Conservation (phyloP, 768 basidiomycete genomes). For the Leccinum aurantiacum region DNA sequence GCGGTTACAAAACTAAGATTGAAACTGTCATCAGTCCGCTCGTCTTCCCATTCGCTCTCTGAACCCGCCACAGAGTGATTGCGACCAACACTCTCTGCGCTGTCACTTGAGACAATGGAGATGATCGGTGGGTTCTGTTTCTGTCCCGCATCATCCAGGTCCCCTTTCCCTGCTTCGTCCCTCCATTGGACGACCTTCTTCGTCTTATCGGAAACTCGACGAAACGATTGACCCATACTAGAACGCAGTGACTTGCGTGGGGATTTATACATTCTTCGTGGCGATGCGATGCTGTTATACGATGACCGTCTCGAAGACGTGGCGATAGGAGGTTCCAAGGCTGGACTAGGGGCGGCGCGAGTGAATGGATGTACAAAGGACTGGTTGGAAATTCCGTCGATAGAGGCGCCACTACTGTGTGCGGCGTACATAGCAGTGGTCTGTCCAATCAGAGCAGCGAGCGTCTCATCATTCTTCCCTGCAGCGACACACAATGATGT, state of each 20-base stretch:
- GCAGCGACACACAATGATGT: slow-evolving; percentile 52
- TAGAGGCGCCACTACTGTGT: slow-evolving; percentile 33
- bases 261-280: slow-evolving; percentile 52
- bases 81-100: slow-evolving; percentile 30
- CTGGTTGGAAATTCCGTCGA: slow-evolving; percentile 55
- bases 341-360: slow-evolving; percentile 49
- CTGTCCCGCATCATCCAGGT: slow-evolving; percentile 62
- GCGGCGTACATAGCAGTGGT: slow-evolving; percentile 60
- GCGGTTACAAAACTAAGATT: slow-evolving; percentile 50
- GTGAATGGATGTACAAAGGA: slow-evolving; percentile 41
- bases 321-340: slow-evolving; percentile 41
- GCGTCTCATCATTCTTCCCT: slow-evolving; percentile 68
- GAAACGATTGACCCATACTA: slow-evolving; percentile 59
- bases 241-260: slow-evolving; percentile 76
- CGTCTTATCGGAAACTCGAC: slow-evolving; percentile 64
- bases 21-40: slow-evolving; percentile 78
- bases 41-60: slow-evolving; percentile 90
- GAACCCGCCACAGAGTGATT: slow-evolving; percentile 56
- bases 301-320: slow-evolving; percentile 46
- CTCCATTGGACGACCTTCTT: slow-evolving; percentile 85
- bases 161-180: slow-evolving; percentile 82
- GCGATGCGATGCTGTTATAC: slow-evolving; percentile 41
- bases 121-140: slow-evolving; percentile 21
- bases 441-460: slow-evolving; percentile 65
- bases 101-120: slow-evolving; percentile 40